Evolutionary conservation across 148 eudicot species (phyloP).

Genomic region (Rhododendron molle): DNA sequence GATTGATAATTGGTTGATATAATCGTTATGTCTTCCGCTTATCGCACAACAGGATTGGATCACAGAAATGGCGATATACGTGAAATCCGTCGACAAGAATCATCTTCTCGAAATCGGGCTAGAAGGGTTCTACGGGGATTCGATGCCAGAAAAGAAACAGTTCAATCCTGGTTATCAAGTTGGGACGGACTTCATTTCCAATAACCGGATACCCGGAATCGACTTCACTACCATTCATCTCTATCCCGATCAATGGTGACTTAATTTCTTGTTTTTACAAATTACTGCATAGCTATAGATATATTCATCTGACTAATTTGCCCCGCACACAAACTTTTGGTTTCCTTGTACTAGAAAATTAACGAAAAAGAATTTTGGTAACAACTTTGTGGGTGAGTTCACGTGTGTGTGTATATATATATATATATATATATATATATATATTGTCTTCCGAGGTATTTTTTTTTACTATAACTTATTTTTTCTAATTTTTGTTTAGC

Average conservation of each 20-base stretch:
- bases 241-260: slow-evolving; percentile 32
- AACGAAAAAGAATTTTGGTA: too few relatives aligned
- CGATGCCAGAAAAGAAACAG: slow-evolving; percentile 30
- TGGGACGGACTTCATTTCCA: slow-evolving; percentile 35
- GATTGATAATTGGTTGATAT: too few relatives aligned
- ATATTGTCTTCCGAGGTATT: too few relatives aligned
- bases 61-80: slow-evolving; percentile 11
- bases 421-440: too few relatives aligned
- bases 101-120: slow-evolving; percentile 33
- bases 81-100: slow-evolving; percentile 21
- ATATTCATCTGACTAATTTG: background rate
- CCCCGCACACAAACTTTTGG: too few relatives aligned
- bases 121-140: slow-evolving; percentile 46
- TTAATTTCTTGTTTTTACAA: background rate
- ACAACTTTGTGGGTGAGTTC: too few relatives aligned
- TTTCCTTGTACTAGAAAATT: too few relatives aligned
- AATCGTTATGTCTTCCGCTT: too few relatives aligned
- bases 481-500: too few relatives aligned
- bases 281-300: background rate
- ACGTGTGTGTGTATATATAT: too few relatives aligned
- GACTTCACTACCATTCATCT: slow-evolving; percentile 37
- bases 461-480: too few relatives aligned
- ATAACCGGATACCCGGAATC: slow-evolving; percentile 21
- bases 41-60: background rate
- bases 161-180: slow-evolving; percentile 32